Evolutionary conservation across 176 grass and related monocot genomes (phyloP).

Genomic region (Thinopyrum elongatum): DNA sequence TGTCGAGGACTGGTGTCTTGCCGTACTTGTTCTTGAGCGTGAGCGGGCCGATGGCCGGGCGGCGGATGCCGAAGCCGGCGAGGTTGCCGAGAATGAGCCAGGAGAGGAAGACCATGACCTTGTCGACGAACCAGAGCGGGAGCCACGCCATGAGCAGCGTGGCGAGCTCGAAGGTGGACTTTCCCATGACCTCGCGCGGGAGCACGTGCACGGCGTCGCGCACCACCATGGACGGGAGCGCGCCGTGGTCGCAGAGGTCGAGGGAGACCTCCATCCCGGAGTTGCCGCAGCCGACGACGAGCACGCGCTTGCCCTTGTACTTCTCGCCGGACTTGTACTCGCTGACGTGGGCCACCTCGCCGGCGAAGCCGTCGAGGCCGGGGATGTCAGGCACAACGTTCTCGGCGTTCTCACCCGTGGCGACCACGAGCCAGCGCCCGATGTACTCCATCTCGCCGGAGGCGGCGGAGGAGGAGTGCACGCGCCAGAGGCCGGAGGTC

Average conservation of each 20-base stretch:
- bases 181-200: slow-evolving; percentile 68
- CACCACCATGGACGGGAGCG: slow-evolving; percentile 68
- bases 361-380: slow-evolving; percentile 31
- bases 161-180: slow-evolving; percentile 78
- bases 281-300: slow-evolving; percentile 83
- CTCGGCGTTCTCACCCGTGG: slow-evolving; percentile 88
- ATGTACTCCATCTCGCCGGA: slow-evolving; percentile 74
- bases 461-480: slow-evolving; percentile 7
- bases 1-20: slow-evolving; percentile 74
- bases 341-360: slow-evolving; percentile 49
- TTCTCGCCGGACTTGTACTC: slow-evolving; percentile 64
- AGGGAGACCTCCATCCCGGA: slow-evolving; percentile 94
- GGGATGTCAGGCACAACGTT: slow-evolving; percentile 51
- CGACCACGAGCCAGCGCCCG: slow-evolving; percentile 75
- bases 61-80: slow-evolving; percentile 51
- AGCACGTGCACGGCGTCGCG: slow-evolving; percentile 85
- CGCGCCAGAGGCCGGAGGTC: slow-evolving; percentile 70
- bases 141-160: slow-evolving; percentile 73
- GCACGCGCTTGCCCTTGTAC: slow-evolving; percentile 61
- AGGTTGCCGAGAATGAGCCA: slow-evolving; percentile 66
- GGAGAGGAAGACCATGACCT: slow-evolving; percentile 57
- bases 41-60: slow-evolving; percentile 62
- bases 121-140: slow-evolving; percentile 80
- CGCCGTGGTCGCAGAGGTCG: slow-evolving; percentile 66
- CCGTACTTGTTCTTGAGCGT: slow-evolving; percentile 68